Percentiles rank a stretch among this genome's conserved stretches.
Conservation (phyloP, 2,329 filamentous ascomycete genomes). For the Alternaria infectoria region DNA sequence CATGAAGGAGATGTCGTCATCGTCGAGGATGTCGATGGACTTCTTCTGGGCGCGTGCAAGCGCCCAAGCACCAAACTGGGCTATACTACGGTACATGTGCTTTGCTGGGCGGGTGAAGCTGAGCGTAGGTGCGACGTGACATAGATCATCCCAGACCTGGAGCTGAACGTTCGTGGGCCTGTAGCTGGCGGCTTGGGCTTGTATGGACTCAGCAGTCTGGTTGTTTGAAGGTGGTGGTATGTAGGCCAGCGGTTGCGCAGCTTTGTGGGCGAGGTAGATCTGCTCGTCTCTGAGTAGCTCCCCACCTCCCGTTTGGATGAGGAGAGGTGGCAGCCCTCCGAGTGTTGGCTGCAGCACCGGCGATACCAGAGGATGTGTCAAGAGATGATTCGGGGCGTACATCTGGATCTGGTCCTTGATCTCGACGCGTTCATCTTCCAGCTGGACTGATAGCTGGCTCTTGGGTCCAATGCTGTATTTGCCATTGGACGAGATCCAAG, state of each 20-base stretch:
- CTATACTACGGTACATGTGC: slow-evolving; percentile 90
- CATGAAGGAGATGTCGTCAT: slow-evolving; percentile 77
- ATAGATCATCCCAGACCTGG: slow-evolving; percentile 95
- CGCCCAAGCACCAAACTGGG: slow-evolving; percentile 93
- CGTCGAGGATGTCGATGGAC: slow-evolving; percentile 80
- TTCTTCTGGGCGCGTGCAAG: slow-evolving; percentile 81
- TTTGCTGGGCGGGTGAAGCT: slow-evolving; percentile 96
- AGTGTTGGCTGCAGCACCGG: slow-evolving; percentile 86
- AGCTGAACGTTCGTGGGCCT: slow-evolving; percentile 89
- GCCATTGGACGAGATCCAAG: slow-evolving; percentile 38
- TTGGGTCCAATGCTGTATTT: slow-evolving; percentile 47
- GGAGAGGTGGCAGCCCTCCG: slow-evolving; percentile 84
- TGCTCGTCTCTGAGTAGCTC: slow-evolving; percentile 93
- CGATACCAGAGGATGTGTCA: slow-evolving; percentile 88
- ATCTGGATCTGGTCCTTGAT: slow-evolving; percentile 94
- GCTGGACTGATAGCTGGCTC: slow-evolving; percentile 64
- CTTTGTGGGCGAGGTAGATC: slow-evolving; percentile 93
- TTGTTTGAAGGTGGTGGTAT: slow-evolving; percentile 59
- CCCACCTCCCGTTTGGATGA: slow-evolving; percentile 86
- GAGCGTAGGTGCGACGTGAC: slow-evolving; percentile 90
- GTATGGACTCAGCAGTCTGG: slow-evolving; percentile 60
- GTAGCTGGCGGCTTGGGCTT: slow-evolving; percentile 72
- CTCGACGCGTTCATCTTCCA: slow-evolving; percentile 69
- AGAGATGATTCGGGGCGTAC: slow-evolving; percentile 80
- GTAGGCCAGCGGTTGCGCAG: slow-evolving; percentile 80